phyloP scores from a whole-genome alignment of 352 stramenopile genomes.

The Phytophthora fragariaefolia region DNA sequence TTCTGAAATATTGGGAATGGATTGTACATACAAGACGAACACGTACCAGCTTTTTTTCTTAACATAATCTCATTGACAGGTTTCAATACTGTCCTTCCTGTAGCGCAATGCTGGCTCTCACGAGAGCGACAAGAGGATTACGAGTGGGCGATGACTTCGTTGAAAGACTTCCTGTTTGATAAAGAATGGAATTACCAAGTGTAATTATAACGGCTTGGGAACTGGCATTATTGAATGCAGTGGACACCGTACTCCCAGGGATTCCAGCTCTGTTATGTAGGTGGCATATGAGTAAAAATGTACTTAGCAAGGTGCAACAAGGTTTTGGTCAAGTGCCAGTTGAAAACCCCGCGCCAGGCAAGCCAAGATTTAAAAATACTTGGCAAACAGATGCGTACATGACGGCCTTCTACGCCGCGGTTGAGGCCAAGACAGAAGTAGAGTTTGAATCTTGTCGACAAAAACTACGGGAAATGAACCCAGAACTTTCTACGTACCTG shows the following conservation, averaged over 20 bases:
- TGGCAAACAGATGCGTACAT: neutral
- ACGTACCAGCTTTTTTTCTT: constrained; percentile 15
- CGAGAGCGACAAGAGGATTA: constrained; percentile 2
- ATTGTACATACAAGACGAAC: constrained; percentile 23
- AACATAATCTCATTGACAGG: constrained; percentile 18
- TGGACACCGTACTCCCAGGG: neutral
- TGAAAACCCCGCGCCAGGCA: neutral
- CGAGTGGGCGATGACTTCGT: constrained; percentile 1
- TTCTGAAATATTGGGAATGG: neutral
- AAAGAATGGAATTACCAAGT: no score
- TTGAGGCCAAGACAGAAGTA: neutral
- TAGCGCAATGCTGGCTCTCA: constrained; percentile 15
- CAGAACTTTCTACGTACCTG: neutral
- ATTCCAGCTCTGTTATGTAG: neutral
- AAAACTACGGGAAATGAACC: neutral
- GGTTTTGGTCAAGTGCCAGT: neutral
- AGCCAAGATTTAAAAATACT: neutral
- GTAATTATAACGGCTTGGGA: no score
- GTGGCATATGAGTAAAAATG: neutral
- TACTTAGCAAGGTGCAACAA: neutral
- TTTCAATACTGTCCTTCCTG: constrained; percentile 13
- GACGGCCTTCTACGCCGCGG: neutral
- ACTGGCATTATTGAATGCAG: neutral
- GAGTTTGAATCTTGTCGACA: neutral
- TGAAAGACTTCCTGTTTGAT: constrained; percentile 2